A percentile compares a stretch with the other conserved stretches of the same genome.
Conservation (phyloP, 345 rosid species). For the Limnanthes douglasii region DNA sequence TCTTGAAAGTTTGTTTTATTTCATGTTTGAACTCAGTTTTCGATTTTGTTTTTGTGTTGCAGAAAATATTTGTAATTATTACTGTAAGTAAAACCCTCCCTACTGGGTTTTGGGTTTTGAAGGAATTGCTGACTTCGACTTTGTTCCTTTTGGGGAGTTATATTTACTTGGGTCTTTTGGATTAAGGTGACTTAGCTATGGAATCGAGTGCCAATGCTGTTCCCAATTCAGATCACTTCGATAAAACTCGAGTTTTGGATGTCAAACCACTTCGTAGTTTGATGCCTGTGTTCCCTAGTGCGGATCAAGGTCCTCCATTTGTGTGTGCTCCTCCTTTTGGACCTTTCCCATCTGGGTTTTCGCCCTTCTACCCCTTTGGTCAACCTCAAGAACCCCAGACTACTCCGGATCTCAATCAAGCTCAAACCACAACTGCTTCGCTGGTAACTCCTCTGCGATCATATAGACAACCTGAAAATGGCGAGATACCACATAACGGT, state of each 20-base stretch:
- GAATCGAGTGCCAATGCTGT: constrained; percentile 25
- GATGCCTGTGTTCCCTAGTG: constrained; percentile 37
- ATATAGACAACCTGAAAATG: constrained; percentile 22
- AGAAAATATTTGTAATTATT: background rate
- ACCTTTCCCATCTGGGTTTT: constrained; percentile 49
- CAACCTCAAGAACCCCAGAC: constrained; percentile 10
- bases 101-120: background rate
- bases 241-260: constrained; percentile 60
- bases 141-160: background rate
- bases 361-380: constrained; percentile 55
- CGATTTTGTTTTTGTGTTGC: background rate
- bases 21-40: background rate
- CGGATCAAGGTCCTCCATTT: constrained; percentile 27
- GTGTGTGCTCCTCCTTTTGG: constrained; percentile 35
- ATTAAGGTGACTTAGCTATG: constrained; percentile 10
- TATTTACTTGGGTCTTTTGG: background rate
- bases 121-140: background rate
- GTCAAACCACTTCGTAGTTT: constrained; percentile 65
- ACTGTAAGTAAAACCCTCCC: background rate
- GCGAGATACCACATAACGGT: background rate
- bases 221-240: constrained; percentile 13
- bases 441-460: constrained; percentile 42
- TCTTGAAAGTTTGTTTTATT: background rate
- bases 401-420: constrained; percentile 27
- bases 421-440: constrained; percentile 13